Conservation (phyloP, 768 basidiomycete species). For the Russula sp. region DNA sequence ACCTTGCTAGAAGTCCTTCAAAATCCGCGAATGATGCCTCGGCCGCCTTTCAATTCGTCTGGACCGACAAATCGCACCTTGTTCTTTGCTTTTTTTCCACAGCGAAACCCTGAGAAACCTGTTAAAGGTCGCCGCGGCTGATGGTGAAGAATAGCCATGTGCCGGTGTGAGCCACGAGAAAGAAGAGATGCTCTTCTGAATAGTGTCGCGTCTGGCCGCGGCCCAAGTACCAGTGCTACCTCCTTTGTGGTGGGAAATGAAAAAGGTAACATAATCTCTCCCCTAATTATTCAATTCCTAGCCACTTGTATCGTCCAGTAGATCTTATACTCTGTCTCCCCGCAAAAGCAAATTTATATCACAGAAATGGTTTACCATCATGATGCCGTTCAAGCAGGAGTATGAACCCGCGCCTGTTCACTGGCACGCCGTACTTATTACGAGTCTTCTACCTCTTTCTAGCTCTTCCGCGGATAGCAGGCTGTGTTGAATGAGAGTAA, state of each 20-base stretch:
- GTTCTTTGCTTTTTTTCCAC: not conserved
- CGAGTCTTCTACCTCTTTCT: not conserved
- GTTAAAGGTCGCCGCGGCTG: not conserved
- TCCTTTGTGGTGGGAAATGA: not conserved
- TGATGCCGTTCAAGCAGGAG: too few relatives aligned
- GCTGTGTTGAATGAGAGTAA: too few relatives aligned
- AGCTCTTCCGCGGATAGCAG: too few relatives aligned
- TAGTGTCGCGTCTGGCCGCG: too few relatives aligned
- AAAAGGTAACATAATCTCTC: not conserved
- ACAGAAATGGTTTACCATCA: too few relatives aligned
- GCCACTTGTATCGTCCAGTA: too few relatives aligned
- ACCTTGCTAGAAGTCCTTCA: not conserved
- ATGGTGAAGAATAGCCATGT: not conserved
- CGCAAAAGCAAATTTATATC: not conserved
- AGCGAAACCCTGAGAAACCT: not conserved
- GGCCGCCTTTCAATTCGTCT: not conserved
- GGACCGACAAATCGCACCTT: not conserved
- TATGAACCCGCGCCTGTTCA: too few relatives aligned
- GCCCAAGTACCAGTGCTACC: too few relatives aligned
- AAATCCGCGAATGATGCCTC: not conserved
- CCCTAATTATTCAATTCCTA: too few relatives aligned
- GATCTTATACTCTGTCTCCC: too few relatives aligned
- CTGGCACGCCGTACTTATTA: too few relatives aligned
- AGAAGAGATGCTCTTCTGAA: not conserved
- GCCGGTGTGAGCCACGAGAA: not conserved